These are phyloP conservation scores for Elongisporangium anandrum DNA, from an alignment of 352 stramenopile genomes.

Conservation along the genomic window DNA sequence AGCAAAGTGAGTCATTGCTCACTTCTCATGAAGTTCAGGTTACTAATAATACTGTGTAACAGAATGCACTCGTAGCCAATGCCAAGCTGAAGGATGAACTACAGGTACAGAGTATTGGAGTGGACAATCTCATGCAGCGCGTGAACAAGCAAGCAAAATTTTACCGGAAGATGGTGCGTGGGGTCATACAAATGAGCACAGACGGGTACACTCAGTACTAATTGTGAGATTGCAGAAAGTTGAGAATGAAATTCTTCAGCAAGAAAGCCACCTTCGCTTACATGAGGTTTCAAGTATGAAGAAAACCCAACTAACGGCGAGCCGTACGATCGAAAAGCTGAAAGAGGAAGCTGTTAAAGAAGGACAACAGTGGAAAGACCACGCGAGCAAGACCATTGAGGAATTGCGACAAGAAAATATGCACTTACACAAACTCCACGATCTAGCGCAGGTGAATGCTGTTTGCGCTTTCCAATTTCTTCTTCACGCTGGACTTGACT, in stretches of 20 bases:
- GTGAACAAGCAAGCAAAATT: slow-evolving; percentile 64
- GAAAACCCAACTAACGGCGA: slow-evolving; percentile 49
- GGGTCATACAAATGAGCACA: no score
- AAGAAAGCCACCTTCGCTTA: slow-evolving; percentile 57
- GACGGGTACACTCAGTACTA: neutral
- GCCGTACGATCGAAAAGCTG: slow-evolving; percentile 59
- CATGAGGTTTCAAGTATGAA: slow-evolving; percentile 61
- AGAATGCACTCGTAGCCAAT: slow-evolving; percentile 77
- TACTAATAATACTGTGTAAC: neutral
- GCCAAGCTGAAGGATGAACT: slow-evolving; percentile 80
- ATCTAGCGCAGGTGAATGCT: slow-evolving; percentile 36
- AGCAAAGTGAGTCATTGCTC: slow-evolving; percentile 52
- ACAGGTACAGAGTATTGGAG: slow-evolving; percentile 69
- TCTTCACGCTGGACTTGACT: neutral
- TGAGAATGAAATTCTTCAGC: slow-evolving; percentile 70
- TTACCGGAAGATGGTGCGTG: slow-evolving; percentile 63
- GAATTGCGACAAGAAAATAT: slow-evolving; percentile 62
- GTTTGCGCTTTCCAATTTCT: neutral
- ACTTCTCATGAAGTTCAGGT: neutral
- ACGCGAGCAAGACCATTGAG: slow-evolving; percentile 41
- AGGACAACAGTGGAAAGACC: slow-evolving; percentile 51
- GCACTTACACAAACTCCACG: slow-evolving; percentile 46
- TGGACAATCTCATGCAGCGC: slow-evolving; percentile 78
- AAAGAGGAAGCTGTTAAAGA: slow-evolving; percentile 43
- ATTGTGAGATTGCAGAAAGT: slow-evolving; percentile 46